A percentile compares a stretch with the other conserved stretches of the same genome.
Conservation (phyloP, 164 flowering plant genomes). For the Warburgia ugandensis region DNA sequence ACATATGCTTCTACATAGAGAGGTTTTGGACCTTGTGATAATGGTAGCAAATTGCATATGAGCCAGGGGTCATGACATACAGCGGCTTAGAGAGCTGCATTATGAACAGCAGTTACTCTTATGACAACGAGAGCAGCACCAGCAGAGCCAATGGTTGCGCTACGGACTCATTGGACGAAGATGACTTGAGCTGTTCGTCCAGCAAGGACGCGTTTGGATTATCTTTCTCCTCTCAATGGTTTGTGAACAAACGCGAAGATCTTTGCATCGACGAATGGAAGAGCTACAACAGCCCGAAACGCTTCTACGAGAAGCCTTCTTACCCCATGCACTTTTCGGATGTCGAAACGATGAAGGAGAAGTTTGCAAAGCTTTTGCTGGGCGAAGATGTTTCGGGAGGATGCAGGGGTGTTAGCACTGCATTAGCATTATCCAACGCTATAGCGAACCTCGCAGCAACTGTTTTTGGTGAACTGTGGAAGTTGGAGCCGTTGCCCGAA, state of each 20-base stretch:
- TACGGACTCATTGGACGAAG: slow-evolving; percentile 68
- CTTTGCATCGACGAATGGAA: slow-evolving; percentile 49
- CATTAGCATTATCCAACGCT: slow-evolving; percentile 82
- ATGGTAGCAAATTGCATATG: neutral
- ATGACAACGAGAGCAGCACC: slow-evolving; percentile 55
- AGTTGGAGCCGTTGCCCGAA: slow-evolving; percentile 79
- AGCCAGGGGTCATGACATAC: slow-evolving; percentile 71
- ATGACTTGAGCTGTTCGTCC: slow-evolving; percentile 68
- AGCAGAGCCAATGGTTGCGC: slow-evolving; percentile 59
- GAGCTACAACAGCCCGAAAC: slow-evolving; percentile 32
- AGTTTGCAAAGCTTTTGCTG: slow-evolving; percentile 66
- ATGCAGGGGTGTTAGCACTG: slow-evolving; percentile 48
- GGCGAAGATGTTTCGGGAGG: slow-evolving; percentile 96
- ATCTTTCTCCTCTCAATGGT: slow-evolving; percentile 72
- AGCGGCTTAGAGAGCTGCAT: slow-evolving; percentile 88
- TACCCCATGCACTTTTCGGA: slow-evolving; percentile 35
- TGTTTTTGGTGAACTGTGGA: slow-evolving; percentile 94
- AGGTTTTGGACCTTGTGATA: neutral
- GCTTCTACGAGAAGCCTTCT: slow-evolving; percentile 28
- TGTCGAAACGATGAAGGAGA: slow-evolving; percentile 78
- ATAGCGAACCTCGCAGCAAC: slow-evolving; percentile 83
- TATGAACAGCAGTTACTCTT: slow-evolving; percentile 37
- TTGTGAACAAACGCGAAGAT: slow-evolving; percentile 39
- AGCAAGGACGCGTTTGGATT: slow-evolving; percentile 73
- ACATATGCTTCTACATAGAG: too few relatives aligned